Conservation (phyloP, 192 early-diverging fungal genomes). For the Backusella parvicylindrica region DNA sequence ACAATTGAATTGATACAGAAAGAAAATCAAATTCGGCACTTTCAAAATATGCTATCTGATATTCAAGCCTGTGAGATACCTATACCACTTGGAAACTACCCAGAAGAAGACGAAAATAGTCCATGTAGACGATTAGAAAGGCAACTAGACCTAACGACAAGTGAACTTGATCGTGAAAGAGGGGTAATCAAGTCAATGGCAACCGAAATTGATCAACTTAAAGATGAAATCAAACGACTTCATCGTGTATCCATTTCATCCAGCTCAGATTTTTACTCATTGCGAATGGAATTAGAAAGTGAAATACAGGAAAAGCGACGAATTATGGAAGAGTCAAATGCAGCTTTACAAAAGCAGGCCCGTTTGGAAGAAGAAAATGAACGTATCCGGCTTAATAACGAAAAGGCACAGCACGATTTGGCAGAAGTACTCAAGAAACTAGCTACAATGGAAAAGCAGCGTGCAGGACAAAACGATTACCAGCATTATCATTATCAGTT, state of each 20-base stretch:
- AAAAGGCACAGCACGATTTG: constrained; percentile 7
- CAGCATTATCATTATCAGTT: background rate
- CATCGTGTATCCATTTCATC: background rate
- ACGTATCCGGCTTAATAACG: constrained; percentile 1
- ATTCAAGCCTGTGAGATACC: background rate
- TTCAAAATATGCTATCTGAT: background rate
- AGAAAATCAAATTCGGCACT: constrained; percentile 29
- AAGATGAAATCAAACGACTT: background rate
- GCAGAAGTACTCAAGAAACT: background rate
- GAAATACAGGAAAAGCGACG: constrained; percentile 22
- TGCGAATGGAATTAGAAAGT: constrained; percentile 16
- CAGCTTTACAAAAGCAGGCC: constrained; percentile 13
- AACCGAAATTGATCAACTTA: background rate
- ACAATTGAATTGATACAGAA: constrained; percentile 20
- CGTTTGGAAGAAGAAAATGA: constrained; percentile 14
- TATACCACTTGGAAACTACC: background rate
- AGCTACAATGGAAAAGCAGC: constrained; percentile 4
- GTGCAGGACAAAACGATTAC: background rate
- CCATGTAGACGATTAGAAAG: constrained; percentile 21
- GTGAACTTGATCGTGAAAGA: constrained; percentile 7
- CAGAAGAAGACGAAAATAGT: background rate
- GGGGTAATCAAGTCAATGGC: background rate
- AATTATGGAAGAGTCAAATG: constrained; percentile 25
- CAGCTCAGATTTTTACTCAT: background rate
- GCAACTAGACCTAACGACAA: constrained; percentile 26